Percentiles rank a stretch among this genome's conserved stretches.
Conservation (phyloP, 768 basidiomycete genomes). For the Rhodosporidiobolus sp. region DNA sequence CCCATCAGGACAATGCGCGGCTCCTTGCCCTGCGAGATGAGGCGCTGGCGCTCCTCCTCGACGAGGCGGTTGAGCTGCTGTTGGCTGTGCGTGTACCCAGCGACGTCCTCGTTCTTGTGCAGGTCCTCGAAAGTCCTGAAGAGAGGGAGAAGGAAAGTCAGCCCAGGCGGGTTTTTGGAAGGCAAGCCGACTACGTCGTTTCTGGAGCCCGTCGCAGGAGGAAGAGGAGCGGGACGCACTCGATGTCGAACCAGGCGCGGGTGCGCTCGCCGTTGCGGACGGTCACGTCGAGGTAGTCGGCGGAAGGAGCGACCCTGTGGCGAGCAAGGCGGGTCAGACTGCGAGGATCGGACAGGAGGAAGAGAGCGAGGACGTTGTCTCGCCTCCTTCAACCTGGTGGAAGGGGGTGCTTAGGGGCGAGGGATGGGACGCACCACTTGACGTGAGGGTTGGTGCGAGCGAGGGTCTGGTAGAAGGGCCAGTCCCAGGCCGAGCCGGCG, state of each 20-base stretch:
- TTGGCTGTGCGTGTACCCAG: slow-evolving; percentile 20
- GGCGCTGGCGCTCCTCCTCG: slow-evolving; percentile 14
- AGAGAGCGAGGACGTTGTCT: background rate
- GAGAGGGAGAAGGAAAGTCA: too few relatives aligned
- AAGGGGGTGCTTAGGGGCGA: too few relatives aligned
- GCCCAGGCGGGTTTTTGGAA: fast-evolving
- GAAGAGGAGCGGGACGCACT: slow-evolving; percentile 1
- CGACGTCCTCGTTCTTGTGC: slow-evolving; percentile 22
- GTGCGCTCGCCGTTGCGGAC: slow-evolving; percentile 9
- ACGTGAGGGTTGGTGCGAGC: slow-evolving; percentile 4
- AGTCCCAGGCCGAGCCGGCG: background rate
- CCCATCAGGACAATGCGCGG: slow-evolving; percentile 28
- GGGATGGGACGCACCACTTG: slow-evolving; percentile 3
- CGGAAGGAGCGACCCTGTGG: slow-evolving; percentile 20
- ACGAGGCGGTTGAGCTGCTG: slow-evolving; percentile 31
- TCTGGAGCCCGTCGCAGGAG: too few relatives aligned
- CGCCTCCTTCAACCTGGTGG: background rate
- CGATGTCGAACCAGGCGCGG: slow-evolving; percentile 27
- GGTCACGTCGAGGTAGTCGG: slow-evolving; percentile 22
- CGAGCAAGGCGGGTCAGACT: too few relatives aligned
- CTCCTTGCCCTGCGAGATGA: slow-evolving; percentile 12
- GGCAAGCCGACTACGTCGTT: too few relatives aligned
- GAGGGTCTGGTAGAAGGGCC: slow-evolving; percentile 9
- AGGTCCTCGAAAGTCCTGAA: slow-evolving; percentile 26
- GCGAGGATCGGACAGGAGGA: background rate